Percentiles rank a stretch among this genome's conserved stretches.
phyloP scores from a whole-genome alignment of 2,329 filamentous ascomycete genomes.

The Colletotrichum orchidophilum region DNA sequence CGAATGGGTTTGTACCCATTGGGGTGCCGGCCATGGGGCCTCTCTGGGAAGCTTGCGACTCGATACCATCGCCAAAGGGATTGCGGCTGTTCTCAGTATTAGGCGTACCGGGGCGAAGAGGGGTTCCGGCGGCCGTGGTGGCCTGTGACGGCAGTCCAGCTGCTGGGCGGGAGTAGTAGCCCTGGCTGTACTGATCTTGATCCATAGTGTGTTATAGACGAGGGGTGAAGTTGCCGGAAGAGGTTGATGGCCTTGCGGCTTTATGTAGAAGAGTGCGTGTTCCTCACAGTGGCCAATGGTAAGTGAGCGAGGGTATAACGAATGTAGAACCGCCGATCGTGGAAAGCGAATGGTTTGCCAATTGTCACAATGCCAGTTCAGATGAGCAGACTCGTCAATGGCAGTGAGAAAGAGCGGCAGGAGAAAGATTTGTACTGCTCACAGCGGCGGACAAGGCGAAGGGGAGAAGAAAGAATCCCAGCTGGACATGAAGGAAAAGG shows the following conservation, averaged over 20 bases:
- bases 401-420: background rate
- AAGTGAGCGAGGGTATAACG: background rate
- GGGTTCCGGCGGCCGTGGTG: conserved; percentile 50
- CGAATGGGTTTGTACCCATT: conserved; percentile 53
- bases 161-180: conserved; percentile 40
- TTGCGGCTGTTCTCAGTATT: conserved; percentile 51
- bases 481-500: conserved; percentile 1
- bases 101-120: conserved; percentile 52
- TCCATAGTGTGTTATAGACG: conserved; percentile 38
- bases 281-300: background rate
- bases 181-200: conserved; percentile 38
- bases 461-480: background rate
- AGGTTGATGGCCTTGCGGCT: background rate
- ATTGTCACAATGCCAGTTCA: background rate
- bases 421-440: conserved; percentile 17
- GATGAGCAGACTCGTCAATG: background rate
- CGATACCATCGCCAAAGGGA: conserved; percentile 52
- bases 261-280: background rate
- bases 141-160: conserved; percentile 46
- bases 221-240: background rate
- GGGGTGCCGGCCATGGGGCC: conserved; percentile 28
- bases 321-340: background rate
- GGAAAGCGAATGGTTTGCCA: background rate
- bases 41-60: conserved; percentile 47
- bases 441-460: background rate